Evolutionary conservation across 1,284 basidiomycete genomes (phyloP), one percentile per base, ranked within the genome.

Genomic region (Cryptococcus deneoformans): DNA sequence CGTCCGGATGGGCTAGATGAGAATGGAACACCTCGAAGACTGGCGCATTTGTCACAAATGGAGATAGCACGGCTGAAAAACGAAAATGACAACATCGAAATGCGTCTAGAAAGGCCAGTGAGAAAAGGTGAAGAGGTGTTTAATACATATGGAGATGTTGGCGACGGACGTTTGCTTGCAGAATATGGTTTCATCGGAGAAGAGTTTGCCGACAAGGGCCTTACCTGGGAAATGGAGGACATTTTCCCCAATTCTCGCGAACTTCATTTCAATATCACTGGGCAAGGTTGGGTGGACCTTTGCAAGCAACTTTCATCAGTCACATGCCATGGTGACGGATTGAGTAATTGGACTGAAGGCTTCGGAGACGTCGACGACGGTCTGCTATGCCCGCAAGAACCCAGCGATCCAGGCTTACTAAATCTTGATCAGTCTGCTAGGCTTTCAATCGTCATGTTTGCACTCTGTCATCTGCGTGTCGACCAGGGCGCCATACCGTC

Each of bases 141-240:
- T 82, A 96, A 95, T 76, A 88, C 87, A 2, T 96, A 95, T 73
- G 92, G 91, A 38, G 77, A 74, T 3, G 79, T 90, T n/a, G 80
- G 80, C 9, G 90, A 90, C 70, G 85, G 87, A 0, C 79, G 86
- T 57, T 80, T 92, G 10, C 79, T 91, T 38, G 80, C 80, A 36
- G 85, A 85, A 57, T 92, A 91, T 77, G 90, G 89, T 0, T 92
- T 92, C 71, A 38, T 67, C 6, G 58, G 53, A 5, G 61, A 58
- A n/a, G 65, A 65, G 16, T 64, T 59, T 40, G 54, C 63, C 3
- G 72, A 67, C 10, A 57, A 64, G n/a, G 74, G 71, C 2, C 40
- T 69, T 6, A 63, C 58, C 0, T 73, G 71, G 70, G 55, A 63
- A 6, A 11, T 66, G 6, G 52, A 63, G 8, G 67, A 70, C 14